Conservation (phyloP, 2,329 filamentous ascomycete species). For the Phialophora verrucosa region DNA sequence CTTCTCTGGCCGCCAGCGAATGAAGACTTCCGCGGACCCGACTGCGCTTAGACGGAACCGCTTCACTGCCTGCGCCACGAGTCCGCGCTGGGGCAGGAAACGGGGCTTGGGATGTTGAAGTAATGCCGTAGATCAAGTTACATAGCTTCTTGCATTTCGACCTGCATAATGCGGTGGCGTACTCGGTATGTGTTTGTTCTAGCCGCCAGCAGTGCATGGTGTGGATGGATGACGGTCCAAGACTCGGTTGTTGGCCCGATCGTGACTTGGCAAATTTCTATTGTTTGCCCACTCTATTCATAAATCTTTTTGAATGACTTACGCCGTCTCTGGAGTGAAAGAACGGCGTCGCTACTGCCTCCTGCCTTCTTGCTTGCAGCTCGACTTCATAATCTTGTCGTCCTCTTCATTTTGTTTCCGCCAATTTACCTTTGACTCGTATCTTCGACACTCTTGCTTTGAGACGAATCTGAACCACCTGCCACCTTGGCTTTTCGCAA, state of each 20-base stretch:
- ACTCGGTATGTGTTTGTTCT: background rate
- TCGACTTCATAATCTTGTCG: background rate
- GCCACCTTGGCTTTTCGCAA: background rate
- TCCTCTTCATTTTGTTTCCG: background rate
- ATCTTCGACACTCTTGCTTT: background rate
- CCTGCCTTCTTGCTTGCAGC: background rate
- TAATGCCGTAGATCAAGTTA: background rate
- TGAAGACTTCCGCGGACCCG: conserved; percentile 7
- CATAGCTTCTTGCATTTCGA: background rate
- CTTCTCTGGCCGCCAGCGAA: background rate
- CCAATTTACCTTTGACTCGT: background rate
- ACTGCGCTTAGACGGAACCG: conserved; percentile 5
- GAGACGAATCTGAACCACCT: conserved; percentile 4
- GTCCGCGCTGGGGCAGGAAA: background rate
- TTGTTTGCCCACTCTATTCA: conserved; percentile 4
- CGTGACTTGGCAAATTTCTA: conserved; percentile 15
- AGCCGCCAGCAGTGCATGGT: background rate
- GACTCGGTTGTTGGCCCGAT: background rate
- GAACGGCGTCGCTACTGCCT: background rate
- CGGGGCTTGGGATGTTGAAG: background rate
- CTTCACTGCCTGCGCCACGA: conserved; percentile 7
- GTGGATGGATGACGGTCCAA: background rate
- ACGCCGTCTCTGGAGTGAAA: background rate
- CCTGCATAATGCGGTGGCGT: background rate
- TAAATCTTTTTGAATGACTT: background rate